Evolutionary conservation across 176 grass and related monocot genomes (phyloP).

Genomic region (Aegilops speltoides): DNA sequence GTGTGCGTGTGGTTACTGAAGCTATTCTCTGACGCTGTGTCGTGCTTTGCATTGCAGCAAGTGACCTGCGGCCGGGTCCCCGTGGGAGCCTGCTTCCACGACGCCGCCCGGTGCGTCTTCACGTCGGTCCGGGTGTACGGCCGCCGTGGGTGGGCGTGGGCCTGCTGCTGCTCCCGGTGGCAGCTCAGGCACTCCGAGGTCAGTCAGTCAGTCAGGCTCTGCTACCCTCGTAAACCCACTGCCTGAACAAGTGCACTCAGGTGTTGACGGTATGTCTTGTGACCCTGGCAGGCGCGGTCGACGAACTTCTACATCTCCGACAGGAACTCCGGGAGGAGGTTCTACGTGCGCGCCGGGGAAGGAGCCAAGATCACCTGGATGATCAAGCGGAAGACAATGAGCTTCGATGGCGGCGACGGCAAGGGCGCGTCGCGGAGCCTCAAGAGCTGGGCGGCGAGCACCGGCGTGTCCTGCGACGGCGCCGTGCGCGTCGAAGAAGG

Average conservation of each 20-base stretch:
- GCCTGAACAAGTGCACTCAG: too few species aligned
- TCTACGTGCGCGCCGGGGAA: slow-evolving; percentile 76
- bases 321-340: slow-evolving; percentile 63
- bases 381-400: slow-evolving; percentile 37
- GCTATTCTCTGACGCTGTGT: neutral
- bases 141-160: slow-evolving; percentile 47
- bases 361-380: slow-evolving; percentile 47
- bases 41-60: slow-evolving; percentile 55
- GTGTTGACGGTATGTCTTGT: neutral
- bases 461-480: slow-evolving; percentile 39
- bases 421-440: slow-evolving; percentile 38
- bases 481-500: slow-evolving; percentile 61
- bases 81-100: slow-evolving; percentile 54
- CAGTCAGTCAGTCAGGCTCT: slow-evolving; percentile 26
- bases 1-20: too few species aligned
- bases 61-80: slow-evolving; percentile 75
- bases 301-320: slow-evolving; percentile 87
- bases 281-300: slow-evolving; percentile 46
- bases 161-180: slow-evolving; percentile 49
- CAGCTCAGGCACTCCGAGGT: slow-evolving; percentile 58
- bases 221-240: neutral
- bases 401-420: slow-evolving; percentile 41
- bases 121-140: slow-evolving; percentile 60
- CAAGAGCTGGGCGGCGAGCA: slow-evolving; percentile 42
- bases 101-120: slow-evolving; percentile 69